Evolutionary conservation across 1,284 basidiomycete genomes (phyloP).

Genomic region (Crucibulum cyathiforme): DNA sequence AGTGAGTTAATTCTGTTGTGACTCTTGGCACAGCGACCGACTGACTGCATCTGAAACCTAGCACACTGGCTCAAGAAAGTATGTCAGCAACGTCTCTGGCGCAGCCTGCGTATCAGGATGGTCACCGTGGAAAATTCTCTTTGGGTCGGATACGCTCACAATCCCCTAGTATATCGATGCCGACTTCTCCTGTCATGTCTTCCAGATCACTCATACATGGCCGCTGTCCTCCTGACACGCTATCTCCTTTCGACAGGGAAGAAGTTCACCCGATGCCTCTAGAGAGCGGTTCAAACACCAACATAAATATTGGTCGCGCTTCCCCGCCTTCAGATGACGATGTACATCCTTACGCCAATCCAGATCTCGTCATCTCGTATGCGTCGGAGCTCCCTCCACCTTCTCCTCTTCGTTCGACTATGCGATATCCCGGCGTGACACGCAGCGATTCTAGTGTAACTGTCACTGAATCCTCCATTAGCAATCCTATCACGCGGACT

Average conservation of each 20-base stretch:
- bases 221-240: not conserved
- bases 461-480: slow-evolving; percentile 51
- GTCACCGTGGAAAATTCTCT: slow-evolving; percentile 35
- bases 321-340: slow-evolving; percentile 38
- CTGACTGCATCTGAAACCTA: slow-evolving; percentile 27
- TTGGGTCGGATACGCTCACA: slow-evolving; percentile 29
- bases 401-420: slow-evolving; percentile 22
- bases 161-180: slow-evolving; percentile 18
- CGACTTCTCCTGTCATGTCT: slow-evolving; percentile 18
- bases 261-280: not conserved
- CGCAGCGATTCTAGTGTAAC: slow-evolving; percentile 62
- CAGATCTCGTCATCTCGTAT: slow-evolving; percentile 58
- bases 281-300: not conserved
- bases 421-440: slow-evolving; percentile 26
- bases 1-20: slow-evolving; percentile 49
- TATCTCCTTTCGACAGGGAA: not conserved
- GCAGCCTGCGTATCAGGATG: slow-evolving; percentile 35
- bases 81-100: slow-evolving; percentile 61
- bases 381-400: slow-evolving; percentile 36
- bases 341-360: slow-evolving; percentile 78
- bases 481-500: slow-evolving; percentile 39
- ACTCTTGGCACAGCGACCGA: slow-evolving; percentile 5
- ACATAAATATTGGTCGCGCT: slow-evolving; percentile 2
- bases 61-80: slow-evolving; percentile 63
- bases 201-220: not conserved